A percentile compares a stretch with the other conserved stretches of the same genome.
These are phyloP conservation scores for Citrus cavaleriei DNA, from an alignment of 345 rosid species.

Conservation along the genomic window DNA sequence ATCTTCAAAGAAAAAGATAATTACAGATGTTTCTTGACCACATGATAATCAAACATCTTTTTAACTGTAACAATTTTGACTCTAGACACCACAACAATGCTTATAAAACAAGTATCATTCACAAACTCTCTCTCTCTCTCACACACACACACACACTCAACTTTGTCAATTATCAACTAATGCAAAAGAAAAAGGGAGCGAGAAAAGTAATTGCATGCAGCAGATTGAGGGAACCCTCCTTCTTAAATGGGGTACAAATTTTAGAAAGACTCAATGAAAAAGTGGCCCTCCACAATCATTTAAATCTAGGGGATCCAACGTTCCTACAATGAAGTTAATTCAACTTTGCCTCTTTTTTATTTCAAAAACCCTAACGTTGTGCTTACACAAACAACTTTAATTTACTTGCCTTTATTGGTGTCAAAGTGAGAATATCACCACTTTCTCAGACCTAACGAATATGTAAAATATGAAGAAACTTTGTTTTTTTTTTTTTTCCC, in stretches of 20 bases:
- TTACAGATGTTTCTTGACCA: neutral
- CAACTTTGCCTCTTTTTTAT: slow-evolving; percentile 19
- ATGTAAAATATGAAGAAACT: neutral
- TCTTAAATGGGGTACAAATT: slow-evolving; percentile 21
- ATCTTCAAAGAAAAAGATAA: neutral
- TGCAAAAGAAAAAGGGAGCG: neutral
- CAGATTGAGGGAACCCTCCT: neutral
- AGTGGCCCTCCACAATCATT: slow-evolving; percentile 32
- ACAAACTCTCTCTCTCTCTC: neutral
- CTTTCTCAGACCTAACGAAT: neutral
- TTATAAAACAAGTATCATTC: slow-evolving; percentile 2
- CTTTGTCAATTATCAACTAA: neutral
- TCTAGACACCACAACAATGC: neutral
- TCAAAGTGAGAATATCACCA: neutral
- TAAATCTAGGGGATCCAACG: slow-evolving; percentile 41
- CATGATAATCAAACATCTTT: neutral
- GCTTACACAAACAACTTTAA: neutral
- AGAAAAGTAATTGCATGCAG: neutral
- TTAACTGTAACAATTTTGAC: slow-evolving; percentile 12
- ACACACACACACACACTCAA: neutral
- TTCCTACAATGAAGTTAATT: neutral
- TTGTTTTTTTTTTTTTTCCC: neutral
- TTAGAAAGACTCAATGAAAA: neutral
- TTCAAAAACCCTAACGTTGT: slow-evolving; percentile 25
- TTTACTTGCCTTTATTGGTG: neutral